Conservation (phyloP, 108 stramenopile genomes). For the Skeletonema marinoi region DNA sequence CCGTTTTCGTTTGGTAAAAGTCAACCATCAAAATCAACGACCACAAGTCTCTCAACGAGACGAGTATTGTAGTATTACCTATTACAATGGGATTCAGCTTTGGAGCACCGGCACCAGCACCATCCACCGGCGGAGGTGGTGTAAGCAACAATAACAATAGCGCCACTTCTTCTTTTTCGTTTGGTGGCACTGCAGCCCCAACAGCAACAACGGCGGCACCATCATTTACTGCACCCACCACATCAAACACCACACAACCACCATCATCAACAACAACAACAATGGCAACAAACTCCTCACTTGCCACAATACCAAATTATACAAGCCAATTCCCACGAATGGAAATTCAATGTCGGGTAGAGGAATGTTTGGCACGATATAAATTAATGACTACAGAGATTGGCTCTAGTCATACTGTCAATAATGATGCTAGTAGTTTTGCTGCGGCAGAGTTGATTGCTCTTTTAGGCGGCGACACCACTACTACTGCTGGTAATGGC, state of each 20-base stretch:
- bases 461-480: not conserved
- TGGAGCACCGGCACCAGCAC: conserved; percentile 2
- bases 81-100: conserved; percentile 13
- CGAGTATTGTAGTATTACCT: too few species aligned
- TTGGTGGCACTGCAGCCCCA: conserved; percentile 18
- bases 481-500: not conserved
- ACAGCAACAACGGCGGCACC: not conserved
- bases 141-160: not conserved
- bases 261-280: conserved; percentile 8
- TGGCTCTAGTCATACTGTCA: not conserved
- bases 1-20: too few species aligned
- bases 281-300: not conserved
- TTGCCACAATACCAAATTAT: conserved; percentile 41
- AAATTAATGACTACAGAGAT: not conserved
- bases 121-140: conserved; percentile 5
- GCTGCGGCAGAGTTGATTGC: conserved; percentile 10
- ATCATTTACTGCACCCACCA: too few species aligned
- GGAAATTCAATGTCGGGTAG: conserved; percentile 8
- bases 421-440: not conserved
- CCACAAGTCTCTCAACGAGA: too few species aligned
- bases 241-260: conserved; percentile 19
- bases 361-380: not conserved
- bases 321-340: conserved; percentile 41
- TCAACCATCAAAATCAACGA: too few species aligned
- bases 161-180: conserved; percentile 9